Evolutionary conservation across 2,329 filamentous ascomycete genomes (phyloP), one percentile per base, ranked within the genome.

Genomic region (Trichoderma sp.): DNA sequence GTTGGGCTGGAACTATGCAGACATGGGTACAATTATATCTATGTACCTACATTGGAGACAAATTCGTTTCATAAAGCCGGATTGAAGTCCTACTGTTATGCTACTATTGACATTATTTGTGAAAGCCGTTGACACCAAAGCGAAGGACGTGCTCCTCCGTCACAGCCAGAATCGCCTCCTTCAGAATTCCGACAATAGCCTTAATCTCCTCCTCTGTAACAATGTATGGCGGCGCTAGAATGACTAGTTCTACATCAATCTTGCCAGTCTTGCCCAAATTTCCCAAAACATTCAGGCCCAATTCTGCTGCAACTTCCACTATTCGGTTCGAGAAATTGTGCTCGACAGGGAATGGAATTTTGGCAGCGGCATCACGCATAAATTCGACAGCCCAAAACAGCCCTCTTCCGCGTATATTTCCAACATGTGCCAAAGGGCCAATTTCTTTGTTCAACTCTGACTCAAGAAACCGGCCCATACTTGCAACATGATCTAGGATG

Each of bases 81-180:
- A 9, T n/a, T 2, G 4, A 45, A 45, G 16, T 16, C 38, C 16
- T 18, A 18, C 1, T 2, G 1, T 1, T n/a, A n/a, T 45, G 41
- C 7, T n/a, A n/a, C 0, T 45, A 9, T n/a, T n/a, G 7, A 45
- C 0, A n/a, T 1, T n/a, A 45, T 45, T n/a, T 45, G 7, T 45
- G 41, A 45, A n/a, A 45, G 41, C 41, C 41, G 41, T 45, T 45
- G 41, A 45, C n/a, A n/a, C 41, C 41, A 18, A 4, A 45, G 41
- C 41, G 41, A 45, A 45, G 16, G 18, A n/a, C 41, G 6, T n/a
- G 41, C 41, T 45, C 41, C 41, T 45, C 7, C 18, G 41, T n/a
- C 41, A 45, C 41, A 45, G 41, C 41, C 4, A 45, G 41, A 45
- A 45, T 45, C 7, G 41, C 41, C 41, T 45, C 0, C 41, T 45